Evolutionary conservation across 2,329 filamentous ascomycete species (phyloP), one percentile per base, ranked within the genome.

Genomic region (Purpureocillium takamizusanense): DNA sequence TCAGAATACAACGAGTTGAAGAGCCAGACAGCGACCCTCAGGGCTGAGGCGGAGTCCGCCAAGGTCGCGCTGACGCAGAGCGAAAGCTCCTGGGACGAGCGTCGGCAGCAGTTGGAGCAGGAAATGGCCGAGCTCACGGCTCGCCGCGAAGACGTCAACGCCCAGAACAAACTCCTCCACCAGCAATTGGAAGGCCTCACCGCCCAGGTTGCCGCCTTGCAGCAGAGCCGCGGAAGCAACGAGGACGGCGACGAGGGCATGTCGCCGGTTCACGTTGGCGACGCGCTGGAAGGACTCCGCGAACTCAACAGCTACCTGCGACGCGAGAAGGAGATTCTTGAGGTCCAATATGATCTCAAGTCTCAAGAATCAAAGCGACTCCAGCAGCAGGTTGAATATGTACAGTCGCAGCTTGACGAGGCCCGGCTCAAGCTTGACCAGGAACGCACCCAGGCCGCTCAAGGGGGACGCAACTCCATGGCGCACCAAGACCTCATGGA

Each of bases 291-390:
- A 47, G 86, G 85, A 38, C 75, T 95, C 9, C 84, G 92, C 44
- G 90, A 97, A 53, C 77, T 98, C 40, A 94, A 94, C 62, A 83
- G 78, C 44, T 98, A 92, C 59, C 69, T 98, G 44, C 83, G 90
- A 33, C 83, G 87, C 31, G 94, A 98, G 63, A 98, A 97, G 68
- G 92, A 97, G 57, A 97, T 98, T 47, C 75, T 95, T 8, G 90
- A 98, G 51, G 86, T 95, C n/a, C 90, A 97, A 54, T 85, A 88
- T 51, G 89, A 95, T 50, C 71, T 97, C 33, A 89, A 90, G 51
- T 73, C 81, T 1, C 86, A 94, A 51, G 92, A 98, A 61, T 74
- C 79, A 38, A 94, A 94, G 62, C 80, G 92, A 38, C 64, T 95
- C 31, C 86, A 90, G 53, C 87, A 95, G 51, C 88, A 97, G 54